Evolutionary conservation across 2,329 filamentous ascomycete genomes (phyloP).

Genomic region (Dothiorella sarmentorum): DNA sequence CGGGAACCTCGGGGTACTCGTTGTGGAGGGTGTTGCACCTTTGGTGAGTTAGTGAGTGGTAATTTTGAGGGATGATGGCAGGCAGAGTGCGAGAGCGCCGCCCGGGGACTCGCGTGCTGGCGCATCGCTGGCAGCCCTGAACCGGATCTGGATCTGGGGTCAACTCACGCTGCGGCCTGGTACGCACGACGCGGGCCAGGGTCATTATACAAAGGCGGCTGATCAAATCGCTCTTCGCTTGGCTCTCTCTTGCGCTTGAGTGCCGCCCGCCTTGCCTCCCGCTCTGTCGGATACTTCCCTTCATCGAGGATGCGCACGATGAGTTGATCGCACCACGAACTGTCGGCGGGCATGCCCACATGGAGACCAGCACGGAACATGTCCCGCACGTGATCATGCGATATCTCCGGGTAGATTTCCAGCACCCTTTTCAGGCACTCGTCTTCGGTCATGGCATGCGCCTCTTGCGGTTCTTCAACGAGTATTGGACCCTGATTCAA

Average conservation of each 20-base stretch:
- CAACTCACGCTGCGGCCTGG: not conserved
- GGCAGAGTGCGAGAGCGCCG: not conserved
- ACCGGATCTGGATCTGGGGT: not conserved
- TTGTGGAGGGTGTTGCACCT: slow-evolving; percentile 39
- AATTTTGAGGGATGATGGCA: not conserved
- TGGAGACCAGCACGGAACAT: slow-evolving; percentile 27
- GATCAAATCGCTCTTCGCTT: not conserved
- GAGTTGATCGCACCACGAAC: slow-evolving; percentile 27
- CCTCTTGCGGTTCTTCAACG: not conserved
- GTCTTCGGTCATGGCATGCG: slow-evolving; percentile 21
- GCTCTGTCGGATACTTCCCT: slow-evolving; percentile 34
- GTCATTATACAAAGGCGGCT: not conserved
- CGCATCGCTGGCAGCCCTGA: not conserved
- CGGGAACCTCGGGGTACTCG: slow-evolving; percentile 40
- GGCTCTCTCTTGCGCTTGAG: slow-evolving; percentile 31
- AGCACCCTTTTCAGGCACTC: slow-evolving; percentile 32
- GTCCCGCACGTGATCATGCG: slow-evolving; percentile 29
- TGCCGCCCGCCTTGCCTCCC: slow-evolving; percentile 24
- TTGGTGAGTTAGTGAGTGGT: not conserved
- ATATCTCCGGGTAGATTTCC: slow-evolving; percentile 34
- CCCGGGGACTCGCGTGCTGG: not conserved
- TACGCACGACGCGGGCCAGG: not conserved
- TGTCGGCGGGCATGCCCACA: slow-evolving; percentile 25
- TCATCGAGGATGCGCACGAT: slow-evolving; percentile 31
- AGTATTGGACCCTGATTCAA: not conserved